Conservation (phyloP, 2,329 filamentous ascomycete genomes). For the Penicillium sp. region DNA sequence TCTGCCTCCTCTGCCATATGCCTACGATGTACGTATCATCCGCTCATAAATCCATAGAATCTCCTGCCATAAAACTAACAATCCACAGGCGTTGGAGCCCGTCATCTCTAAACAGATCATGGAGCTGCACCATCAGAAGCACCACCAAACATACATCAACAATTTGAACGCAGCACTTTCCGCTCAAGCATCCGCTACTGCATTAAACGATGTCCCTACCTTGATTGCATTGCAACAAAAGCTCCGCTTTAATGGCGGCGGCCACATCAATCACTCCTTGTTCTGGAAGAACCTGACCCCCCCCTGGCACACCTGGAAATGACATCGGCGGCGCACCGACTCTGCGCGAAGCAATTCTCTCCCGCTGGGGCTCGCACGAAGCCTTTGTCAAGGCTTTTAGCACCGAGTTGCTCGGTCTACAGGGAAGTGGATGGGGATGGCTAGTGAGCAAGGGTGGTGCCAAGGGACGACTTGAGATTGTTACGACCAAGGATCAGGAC, state of each 20-base stretch:
- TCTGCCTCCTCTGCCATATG: slow-evolving; percentile 66
- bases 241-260: slow-evolving; percentile 86
- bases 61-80: slow-evolving; percentile 50
- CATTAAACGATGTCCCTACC: slow-evolving; percentile 57
- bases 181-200: slow-evolving; percentile 58
- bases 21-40: slow-evolving; percentile 62
- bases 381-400: slow-evolving; percentile 66
- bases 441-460: slow-evolving; percentile 63
- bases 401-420: slow-evolving; percentile 65
- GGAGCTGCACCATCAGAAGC: slow-evolving; percentile 90
- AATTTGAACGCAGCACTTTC: slow-evolving; percentile 77
- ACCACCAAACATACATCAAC: slow-evolving; percentile 90
- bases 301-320: slow-evolving; percentile 58
- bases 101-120: slow-evolving; percentile 83
- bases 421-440: slow-evolving; percentile 89
- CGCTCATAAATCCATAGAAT: not conserved
- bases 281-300: slow-evolving; percentile 86
- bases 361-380: slow-evolving; percentile 67
- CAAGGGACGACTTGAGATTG: slow-evolving; percentile 63
- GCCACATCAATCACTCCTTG: slow-evolving; percentile 88
- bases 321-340: slow-evolving; percentile 53
- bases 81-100: slow-evolving; percentile 71
- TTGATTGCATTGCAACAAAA: slow-evolving; percentile 67
- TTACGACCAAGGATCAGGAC: slow-evolving; percentile 85
- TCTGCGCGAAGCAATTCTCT: slow-evolving; percentile 60